Base-by-base conservation (phyloP, 148 eudicot species). In the Tetragonia tetragonoides region DNA sequence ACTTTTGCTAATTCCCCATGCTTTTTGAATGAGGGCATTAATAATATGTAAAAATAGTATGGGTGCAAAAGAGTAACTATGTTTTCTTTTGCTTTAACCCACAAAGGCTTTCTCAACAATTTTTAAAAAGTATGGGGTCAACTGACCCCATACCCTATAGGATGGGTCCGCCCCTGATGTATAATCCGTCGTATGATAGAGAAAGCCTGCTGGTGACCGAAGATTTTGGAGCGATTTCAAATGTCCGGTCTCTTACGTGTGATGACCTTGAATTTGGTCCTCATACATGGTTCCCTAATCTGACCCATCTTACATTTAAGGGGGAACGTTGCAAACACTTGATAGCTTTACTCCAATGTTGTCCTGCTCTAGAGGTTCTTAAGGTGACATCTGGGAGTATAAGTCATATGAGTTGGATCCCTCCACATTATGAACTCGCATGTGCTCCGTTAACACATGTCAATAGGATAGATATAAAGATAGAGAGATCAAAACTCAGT, bases 351-450 rank as follows among this genome's bases (percentile, higher is more conserved):
- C 68, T 75, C 15, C 57, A 44, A 14, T 12, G 5, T 8, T 75
- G 77, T 62, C 77, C 57, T 62, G 14, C 18, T 14, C 21, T 62
- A 6, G 77, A 75, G 68, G 68, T 44, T 63, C 68, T 75, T 46
- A 28, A 2, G 38, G 7, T 62, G 6, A 34, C 14, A 6, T 6
- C 28, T 57, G 20, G 59, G 34, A 28, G 34, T 28, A 28, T 28
- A 17, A 54, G 18, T 17, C 21, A 17, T 3, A 57, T 57, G 21
- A 17, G 21, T 17, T 57, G 61, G 61, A 20, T 16, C 6, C 61
- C 61, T 57, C 61, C 61, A 16, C 21, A 17, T 18, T 57, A 3
- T 57, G 61, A 20, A 23, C 15, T 7, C 34, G 23, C 17, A 3
- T 40, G 11, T 68, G 34, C 34, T 0, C 34, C 34, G 34, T 46